Evolutionary conservation across 2,329 filamentous ascomycete genomes (phyloP), one percentile per base, ranked within the genome.

Genomic region (Fusarium domesticum): DNA sequence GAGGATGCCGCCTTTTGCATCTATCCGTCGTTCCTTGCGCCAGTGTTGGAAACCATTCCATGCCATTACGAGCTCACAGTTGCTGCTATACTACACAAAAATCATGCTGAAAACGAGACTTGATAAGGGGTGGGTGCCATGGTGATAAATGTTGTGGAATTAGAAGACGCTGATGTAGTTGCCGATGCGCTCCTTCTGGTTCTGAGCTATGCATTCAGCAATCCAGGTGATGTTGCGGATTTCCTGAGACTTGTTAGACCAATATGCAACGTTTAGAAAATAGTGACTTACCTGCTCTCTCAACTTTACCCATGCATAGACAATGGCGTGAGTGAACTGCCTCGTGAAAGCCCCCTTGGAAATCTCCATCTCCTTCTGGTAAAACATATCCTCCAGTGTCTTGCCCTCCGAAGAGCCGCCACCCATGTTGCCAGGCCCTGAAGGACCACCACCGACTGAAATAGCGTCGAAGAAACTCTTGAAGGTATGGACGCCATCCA

Each of bases 151-250:
- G 45, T 23, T 42, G 40, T 45, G 12, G 49, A 51, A 58, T 79
- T 71, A 96, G 72, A 98, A 96, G 51, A 97, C 93, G 71, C 90
- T 96, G 68, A 98, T 98, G 71, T 95, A 98, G 73, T 97, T 98
- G 60, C 89, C 87, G 67, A 98, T 97, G 65, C 93, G 83, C 70
- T 98, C 93, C 76, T 98, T 98, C 72, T 98, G 93, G 75, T 96
- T 96, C 73, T 98, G 93, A 43, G 93, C 93, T 79, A 98, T 98
- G 73, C 93, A 98, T 71, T 98, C 93, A 17, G 93, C 87, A 69
- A 98, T 98, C 93, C 93, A 98, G 39, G 93, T 97, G 64, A 98
- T 96, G 71, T 98, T 98, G 56, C 93, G 87, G 61, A 97, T 96
- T 86, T 98, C 93, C 91, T 97, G 51, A 6, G 16, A 16, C 5